Conservation (phyloP, 2,329 filamentous ascomycete species). For the Aspergillus tubingensis region DNA sequence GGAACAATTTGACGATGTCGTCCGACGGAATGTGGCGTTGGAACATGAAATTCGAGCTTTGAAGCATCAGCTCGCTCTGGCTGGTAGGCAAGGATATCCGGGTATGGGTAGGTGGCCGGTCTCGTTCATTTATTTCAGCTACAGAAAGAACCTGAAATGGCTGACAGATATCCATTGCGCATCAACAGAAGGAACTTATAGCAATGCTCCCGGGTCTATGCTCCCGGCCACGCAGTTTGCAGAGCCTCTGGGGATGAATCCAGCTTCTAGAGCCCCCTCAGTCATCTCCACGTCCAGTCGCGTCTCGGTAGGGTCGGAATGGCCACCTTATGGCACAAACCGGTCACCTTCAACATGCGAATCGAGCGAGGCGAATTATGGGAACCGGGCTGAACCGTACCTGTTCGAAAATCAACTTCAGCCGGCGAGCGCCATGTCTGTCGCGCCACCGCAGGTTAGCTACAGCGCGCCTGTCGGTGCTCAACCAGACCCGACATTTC, state of each 20-base stretch:
- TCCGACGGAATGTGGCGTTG: slow-evolving; percentile 56
- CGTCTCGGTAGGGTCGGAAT: slow-evolving; percentile 30
- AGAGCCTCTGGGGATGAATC: slow-evolving; percentile 20
- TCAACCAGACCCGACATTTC: slow-evolving; percentile 20
- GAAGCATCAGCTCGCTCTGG: slow-evolving; percentile 48
- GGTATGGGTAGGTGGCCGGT: slow-evolving; percentile 16
- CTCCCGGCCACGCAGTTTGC: slow-evolving; percentile 28
- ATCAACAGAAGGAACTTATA: slow-evolving; percentile 22
- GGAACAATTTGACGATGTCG: slow-evolving; percentile 55
- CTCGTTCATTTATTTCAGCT: background rate
- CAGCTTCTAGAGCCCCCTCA: slow-evolving; percentile 26
- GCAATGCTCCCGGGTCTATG: slow-evolving; percentile 21
- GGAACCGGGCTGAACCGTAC: slow-evolving; percentile 28
- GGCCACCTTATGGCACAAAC: slow-evolving; percentile 29
- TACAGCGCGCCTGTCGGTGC: slow-evolving; percentile 20
- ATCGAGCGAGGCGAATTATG: slow-evolving; percentile 31
- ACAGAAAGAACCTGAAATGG: slow-evolving; percentile 3
- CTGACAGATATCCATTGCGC: slow-evolving; percentile 15
- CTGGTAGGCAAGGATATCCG: slow-evolving; percentile 27
- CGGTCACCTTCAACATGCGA: slow-evolving; percentile 32
- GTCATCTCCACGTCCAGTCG: slow-evolving; percentile 28
- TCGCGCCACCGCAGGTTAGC: slow-evolving; percentile 22
- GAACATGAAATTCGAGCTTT: slow-evolving; percentile 58
- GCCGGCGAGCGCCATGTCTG: slow-evolving; percentile 17
- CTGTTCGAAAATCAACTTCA: slow-evolving; percentile 22